Base-by-base conservation (phyloP, 2,329 filamentous ascomycete genomes). In the Diplodia intermedia region DNA sequence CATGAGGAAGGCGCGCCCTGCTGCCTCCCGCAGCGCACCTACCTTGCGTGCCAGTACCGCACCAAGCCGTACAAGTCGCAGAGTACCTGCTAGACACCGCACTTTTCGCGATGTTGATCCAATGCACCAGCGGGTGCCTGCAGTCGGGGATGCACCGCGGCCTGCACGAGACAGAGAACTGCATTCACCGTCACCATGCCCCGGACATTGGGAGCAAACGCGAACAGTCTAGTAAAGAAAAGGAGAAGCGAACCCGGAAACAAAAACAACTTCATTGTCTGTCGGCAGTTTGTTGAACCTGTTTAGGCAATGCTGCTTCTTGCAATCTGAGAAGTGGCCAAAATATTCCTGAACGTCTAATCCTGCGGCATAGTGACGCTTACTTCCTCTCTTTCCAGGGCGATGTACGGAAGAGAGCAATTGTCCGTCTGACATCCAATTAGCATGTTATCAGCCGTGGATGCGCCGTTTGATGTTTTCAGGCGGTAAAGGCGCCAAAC, bases 121-220 rank as follows among this genome's bases (percentile, higher is more conserved):
- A n/a, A 52, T 63, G 29, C 29, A 11, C 31, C 12, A 23, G 60
- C 60, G 60, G 60, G 60, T 52, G 43, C 43, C 47, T 52, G 60
- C 60, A 63, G 43, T 15, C 4, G 18, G 11, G n/a, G n/a, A n/a
- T 38, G n/a, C 18, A 43, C 26, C 20, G 12, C 20, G 8, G 4
- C 18, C 33, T 33, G 40, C 57, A 49, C 11, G 56, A 61, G 38
- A n/a, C 40, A 49, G 43, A 15, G 29, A 11, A 29, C 40, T 38
- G 60, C n/a, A 26, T 63, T 26, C 60, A 63, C 60, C 43, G 31
- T 47, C 14, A 49, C n/a, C 29, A 29, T 14, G 23, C 36, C 26
- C 26, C 33, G 26, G 26, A 50, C 20, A 63, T n/a, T 31, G n/a
- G 38, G 2, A 38, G 47, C 33, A 11, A 14, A 1, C 5, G 18